These are phyloP conservation scores for Dactylellina drechsleri DNA, from an alignment of 2,329 filamentous ascomycete species.

Conservation along the genomic window DNA sequence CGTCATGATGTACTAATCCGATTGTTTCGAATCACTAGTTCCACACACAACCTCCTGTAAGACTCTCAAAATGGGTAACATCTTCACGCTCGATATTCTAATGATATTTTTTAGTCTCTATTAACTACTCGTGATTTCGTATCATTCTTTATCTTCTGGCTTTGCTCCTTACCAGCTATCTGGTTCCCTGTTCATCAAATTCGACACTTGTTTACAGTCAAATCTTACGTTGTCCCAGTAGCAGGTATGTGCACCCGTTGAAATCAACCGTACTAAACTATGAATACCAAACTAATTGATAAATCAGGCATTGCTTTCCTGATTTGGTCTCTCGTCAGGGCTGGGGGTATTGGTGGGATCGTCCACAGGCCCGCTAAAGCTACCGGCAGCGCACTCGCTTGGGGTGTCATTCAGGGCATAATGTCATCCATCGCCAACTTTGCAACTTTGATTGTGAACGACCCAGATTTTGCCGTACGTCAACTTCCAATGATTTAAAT, in stretches of 20 bases:
- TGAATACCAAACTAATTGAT: constrained; percentile 13
- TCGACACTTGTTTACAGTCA: constrained; percentile 89
- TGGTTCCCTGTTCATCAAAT: constrained; percentile 92
- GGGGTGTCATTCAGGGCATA: constrained; percentile 84
- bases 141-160: constrained; percentile 89
- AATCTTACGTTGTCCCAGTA: constrained; percentile 82
- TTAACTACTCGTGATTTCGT: constrained; percentile 79
- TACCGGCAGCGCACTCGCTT: constrained; percentile 76
- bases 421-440: constrained; percentile 94
- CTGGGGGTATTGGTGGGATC: constrained; percentile 84
- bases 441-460: constrained; percentile 78
- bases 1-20: too few species aligned
- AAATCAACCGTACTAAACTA: background rate
- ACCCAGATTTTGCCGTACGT: constrained; percentile 40
- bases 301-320: constrained; percentile 75
- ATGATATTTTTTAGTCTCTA: constrained; percentile 72
- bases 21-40: constrained; percentile 2
- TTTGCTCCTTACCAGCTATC: constrained; percentile 80
- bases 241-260: constrained; percentile 65
- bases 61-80: constrained; percentile 62
- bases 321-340: constrained; percentile 84
- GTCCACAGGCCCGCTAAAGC: constrained; percentile 73
- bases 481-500: background rate
- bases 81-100: constrained; percentile 68
- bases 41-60: constrained; percentile 39